Base-by-base conservation (phyloP, 495 filamentous ascomycete genomes). In the Aspergillus wentii region DNA sequence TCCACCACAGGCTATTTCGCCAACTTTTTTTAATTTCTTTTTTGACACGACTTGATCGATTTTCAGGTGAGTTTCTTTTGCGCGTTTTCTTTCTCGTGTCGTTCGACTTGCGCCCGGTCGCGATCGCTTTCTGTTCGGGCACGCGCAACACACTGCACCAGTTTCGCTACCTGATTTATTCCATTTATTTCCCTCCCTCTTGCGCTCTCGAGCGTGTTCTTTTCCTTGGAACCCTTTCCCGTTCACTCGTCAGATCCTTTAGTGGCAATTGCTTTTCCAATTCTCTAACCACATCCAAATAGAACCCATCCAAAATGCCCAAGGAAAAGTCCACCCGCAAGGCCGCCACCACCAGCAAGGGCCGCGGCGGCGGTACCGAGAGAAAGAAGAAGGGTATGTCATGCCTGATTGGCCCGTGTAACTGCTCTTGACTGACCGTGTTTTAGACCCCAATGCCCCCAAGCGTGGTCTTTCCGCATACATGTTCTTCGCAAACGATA, bases 401-500 rank as follows among this genome's bases (percentile, higher is more conserved):
- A 18, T 11, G 14, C 4, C 13, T 18, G n/a, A 11, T 66, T 44
- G n/a, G 31, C 27, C n/a, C 26, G 2, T 14, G 2, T 9, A 16
- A 17, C 11, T 28, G 21, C 28, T 30, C 31, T 32, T 36, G 18
- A 39, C 47, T 30, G 30, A 51, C 35, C 17, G 31, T 8, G 6
- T 11, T 45, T 25, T 47, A 97, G 92, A 98, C 65, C 92, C 92
- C 68, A 96, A 97, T 63, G 90, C 90, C 32, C 92, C 92, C 59
- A 99, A 97, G 86, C 86, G 92, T 69, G 94, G 89, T 69, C 86
- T 99, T 33, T 99, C 92, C 15, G 92, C 94, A 35, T 99, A 99
- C 80, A 99, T 99, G 92, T 99, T 97, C 80, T 99, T 99, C 62
- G 92, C 92, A 76, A 97, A 97, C 54, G 94, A 97, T 62, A 85